These are phyloP conservation scores for Prunus salicina DNA, from an alignment of 306 rosid species.

Conservation along the genomic window DNA sequence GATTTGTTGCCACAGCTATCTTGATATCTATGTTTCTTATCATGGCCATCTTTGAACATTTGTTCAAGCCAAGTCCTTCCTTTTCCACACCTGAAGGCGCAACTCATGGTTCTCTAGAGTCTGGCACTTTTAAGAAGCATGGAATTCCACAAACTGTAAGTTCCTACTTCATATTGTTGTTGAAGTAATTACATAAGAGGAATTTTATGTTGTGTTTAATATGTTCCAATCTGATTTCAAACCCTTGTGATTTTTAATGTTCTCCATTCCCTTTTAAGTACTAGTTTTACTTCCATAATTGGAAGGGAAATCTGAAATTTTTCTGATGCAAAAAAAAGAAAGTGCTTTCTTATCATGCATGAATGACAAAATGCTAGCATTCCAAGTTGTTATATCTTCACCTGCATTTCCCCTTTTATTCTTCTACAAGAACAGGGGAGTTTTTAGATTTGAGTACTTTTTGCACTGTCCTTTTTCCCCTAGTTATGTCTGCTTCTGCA, in stretches of 20 bases:
- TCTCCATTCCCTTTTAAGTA: neutral
- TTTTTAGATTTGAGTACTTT: too few species aligned
- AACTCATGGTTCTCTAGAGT: constrained; percentile 36
- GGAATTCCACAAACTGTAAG: constrained; percentile 55
- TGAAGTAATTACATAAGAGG: neutral
- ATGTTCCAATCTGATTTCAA: too few species aligned
- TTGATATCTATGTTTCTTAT: constrained; percentile 88
- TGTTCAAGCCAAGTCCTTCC: constrained; percentile 71
- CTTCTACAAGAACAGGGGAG: too few species aligned
- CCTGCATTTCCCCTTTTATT: too few species aligned
- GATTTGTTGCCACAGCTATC: constrained; percentile 95
- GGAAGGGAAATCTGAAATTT: too few species aligned
- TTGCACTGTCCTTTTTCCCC: too few species aligned
- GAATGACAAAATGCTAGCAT: too few species aligned
- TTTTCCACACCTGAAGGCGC: constrained; percentile 49
- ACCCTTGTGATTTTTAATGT: too few species aligned
- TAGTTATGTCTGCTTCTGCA: too few species aligned
- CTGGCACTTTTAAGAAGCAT: constrained; percentile 44
- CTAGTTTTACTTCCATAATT: neutral
- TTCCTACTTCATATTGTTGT: constrained; percentile 3
- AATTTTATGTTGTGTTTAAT: neutral
- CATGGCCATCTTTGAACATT: constrained; percentile 92
- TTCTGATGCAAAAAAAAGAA: too few species aligned
- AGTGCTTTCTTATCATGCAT: too few species aligned
- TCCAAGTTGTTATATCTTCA: too few species aligned